Base-by-base conservation (phyloP, 306 rosid genomes). In the Arachis hypogaea region DNA sequence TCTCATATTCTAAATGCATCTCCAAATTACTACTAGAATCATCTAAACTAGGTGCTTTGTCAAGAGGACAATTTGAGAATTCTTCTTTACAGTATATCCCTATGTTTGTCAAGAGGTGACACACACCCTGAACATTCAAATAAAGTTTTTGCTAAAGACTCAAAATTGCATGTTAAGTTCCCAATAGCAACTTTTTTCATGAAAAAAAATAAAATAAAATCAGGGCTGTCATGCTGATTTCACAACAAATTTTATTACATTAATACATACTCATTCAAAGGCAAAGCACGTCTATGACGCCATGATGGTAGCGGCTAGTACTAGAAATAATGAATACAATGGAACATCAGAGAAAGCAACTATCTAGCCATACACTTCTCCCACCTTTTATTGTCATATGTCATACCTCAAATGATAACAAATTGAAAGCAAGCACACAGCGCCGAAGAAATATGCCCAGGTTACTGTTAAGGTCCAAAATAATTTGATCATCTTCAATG, bases 361-460 rank as follows among this genome's bases (percentile, higher is more conserved):
- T 41, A 36, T 50, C 38, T 36, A 7, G 38, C 11, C 54, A 9
- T 50, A 63, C 18, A 10, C 5, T 49, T 59, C 68, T 46, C 50
- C 59, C 42, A 63, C 7, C 55, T 69, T 74, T 51, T n/a, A 46
- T 22, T 42, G 12, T 52, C 61, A 66, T 7, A 66, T 66, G 40
- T 61, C 76, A 49, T 67, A 94, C 98, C 98, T 89, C 98, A 78
- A 91, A 88, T 7, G 97, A 83, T 56, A 94, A 83, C 64, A 89
- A 80, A 84, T 94, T 94, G 80, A 94, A 94, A 5, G 98, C 94
- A 83, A 89, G 97, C 42, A 92, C 40, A 77, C 96, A 86, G 3
- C 92, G 94, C 56, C 95, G 91, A 40, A 94, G 90, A 87, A 89
- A 94, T 84, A 89, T 72, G 77, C 98, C 97, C 47, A 89, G 78